Evolutionary conservation across 495 filamentous ascomycete genomes (phyloP).

Genomic region (Aspergillus carlsbadensis): DNA sequence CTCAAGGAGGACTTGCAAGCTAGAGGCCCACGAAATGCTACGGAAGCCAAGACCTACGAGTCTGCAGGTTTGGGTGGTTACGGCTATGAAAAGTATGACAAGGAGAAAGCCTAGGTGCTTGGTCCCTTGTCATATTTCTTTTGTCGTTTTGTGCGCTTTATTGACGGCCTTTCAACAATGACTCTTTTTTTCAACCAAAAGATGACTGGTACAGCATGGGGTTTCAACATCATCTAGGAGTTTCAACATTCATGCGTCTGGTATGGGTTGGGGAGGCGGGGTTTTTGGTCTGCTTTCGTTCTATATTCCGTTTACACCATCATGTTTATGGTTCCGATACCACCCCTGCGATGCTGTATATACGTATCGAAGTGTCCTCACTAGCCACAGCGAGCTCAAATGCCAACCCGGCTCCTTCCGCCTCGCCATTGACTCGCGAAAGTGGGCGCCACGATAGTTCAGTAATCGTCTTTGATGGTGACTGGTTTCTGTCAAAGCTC

Average conservation of each 20-base stretch:
- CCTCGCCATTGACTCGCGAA: constrained; percentile 1
- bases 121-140: constrained; percentile 13
- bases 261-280: neutral
- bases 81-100: constrained; percentile 61
- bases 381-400: constrained; percentile 74
- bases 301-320: constrained; percentile 14
- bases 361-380: constrained; percentile 76
- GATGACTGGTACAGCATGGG: constrained; percentile 25
- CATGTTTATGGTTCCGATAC: constrained; percentile 18
- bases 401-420: constrained; percentile 14
- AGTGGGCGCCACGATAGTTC: constrained; percentile 76
- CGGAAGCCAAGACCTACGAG: constrained; percentile 70
- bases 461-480: constrained; percentile 72
- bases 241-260: constrained; percentile 5
- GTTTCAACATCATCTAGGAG: constrained; percentile 8
- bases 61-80: constrained; percentile 76
- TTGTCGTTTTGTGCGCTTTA: constrained; percentile 9
- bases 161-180: constrained; percentile 33
- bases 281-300: too few relatives aligned
- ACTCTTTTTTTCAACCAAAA: constrained; percentile 33
- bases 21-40: constrained; percentile 71
- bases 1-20: constrained; percentile 77
- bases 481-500: constrained; percentile 41
- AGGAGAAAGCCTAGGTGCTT: neutral
- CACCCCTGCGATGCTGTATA: constrained; percentile 58